phyloP scores from a whole-genome alignment of 2,329 filamentous ascomycete species.

The Fusarium stilboides region DNA sequence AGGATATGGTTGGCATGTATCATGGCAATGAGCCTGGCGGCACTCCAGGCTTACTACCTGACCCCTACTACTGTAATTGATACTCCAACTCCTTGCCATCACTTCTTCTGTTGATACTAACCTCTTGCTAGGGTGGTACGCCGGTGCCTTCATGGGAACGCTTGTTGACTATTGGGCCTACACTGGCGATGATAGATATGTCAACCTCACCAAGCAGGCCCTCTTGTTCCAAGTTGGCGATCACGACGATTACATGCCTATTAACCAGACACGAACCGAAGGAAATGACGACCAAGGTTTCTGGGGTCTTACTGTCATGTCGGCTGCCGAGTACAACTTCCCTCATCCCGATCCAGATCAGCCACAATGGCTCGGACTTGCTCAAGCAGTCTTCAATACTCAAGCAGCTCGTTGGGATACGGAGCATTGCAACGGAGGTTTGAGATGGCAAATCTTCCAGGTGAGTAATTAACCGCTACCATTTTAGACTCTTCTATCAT shows the following conservation, averaged over 20 bases:
- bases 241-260: slow-evolving; percentile 83
- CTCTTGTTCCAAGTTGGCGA: slow-evolving; percentile 82
- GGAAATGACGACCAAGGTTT: slow-evolving; percentile 85
- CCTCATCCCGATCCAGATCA: slow-evolving; percentile 68
- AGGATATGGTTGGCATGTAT: slow-evolving; percentile 64
- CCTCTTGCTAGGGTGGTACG: slow-evolving; percentile 74
- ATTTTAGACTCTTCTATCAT: not conserved
- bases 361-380: slow-evolving; percentile 79
- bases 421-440: slow-evolving; percentile 78
- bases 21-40: slow-evolving; percentile 65
- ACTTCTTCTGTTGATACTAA: slow-evolving; percentile 15
- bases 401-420: slow-evolving; percentile 82
- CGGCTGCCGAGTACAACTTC: slow-evolving; percentile 79
- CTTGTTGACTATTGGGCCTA: slow-evolving; percentile 90
- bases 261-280: slow-evolving; percentile 77
- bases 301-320: slow-evolving; percentile 80
- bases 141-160: slow-evolving; percentile 78
- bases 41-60: slow-evolving; percentile 66
- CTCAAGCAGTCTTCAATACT: slow-evolving; percentile 85
- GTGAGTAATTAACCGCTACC: slow-evolving; percentile 10
- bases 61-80: slow-evolving; percentile 69
- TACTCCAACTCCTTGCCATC: not conserved
- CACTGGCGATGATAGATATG: slow-evolving; percentile 81
- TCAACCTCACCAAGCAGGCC: slow-evolving; percentile 75
- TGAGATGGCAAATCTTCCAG: slow-evolving; percentile 88